Conservation (phyloP, 2,329 filamentous ascomycete genomes). For the Pyrenophora seminiperda region DNA sequence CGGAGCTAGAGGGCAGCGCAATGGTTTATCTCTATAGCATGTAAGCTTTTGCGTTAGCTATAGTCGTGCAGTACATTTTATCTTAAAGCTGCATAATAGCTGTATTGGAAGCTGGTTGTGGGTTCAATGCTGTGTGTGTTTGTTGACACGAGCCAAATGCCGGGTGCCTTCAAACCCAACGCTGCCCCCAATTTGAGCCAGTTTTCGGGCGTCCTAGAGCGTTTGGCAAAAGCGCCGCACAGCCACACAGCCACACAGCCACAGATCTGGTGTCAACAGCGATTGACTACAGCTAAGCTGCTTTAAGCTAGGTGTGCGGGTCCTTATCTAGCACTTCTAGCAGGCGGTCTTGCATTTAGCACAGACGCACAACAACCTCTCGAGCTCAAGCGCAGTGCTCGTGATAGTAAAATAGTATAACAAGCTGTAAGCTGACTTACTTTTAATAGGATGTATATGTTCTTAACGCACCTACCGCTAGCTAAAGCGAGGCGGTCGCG, state of each 20-base stretch:
- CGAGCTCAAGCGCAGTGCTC: not conserved
- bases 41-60: conserved; percentile 17
- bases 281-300: not conserved
- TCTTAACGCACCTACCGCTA: not conserved
- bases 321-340: not conserved
- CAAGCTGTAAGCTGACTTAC: too few species aligned
- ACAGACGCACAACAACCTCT: too few species aligned
- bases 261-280: not conserved
- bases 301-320: not conserved
- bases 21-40: conserved; percentile 16
- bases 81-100: conserved; percentile 16
- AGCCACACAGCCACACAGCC: not conserved
- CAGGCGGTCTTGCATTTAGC: too few species aligned
- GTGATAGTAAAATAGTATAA: not conserved
- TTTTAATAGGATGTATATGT: not conserved
- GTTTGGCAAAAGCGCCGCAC: conserved; percentile 6
- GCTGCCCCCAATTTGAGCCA: conserved; percentile 2
- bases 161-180: not conserved
- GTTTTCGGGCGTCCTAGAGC: conserved; percentile 2
- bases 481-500: not conserved
- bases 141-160: conserved; percentile 10
- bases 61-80: conserved; percentile 14
- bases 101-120: conserved; percentile 14
- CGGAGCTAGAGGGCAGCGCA: not conserved
- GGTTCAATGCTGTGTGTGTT: conserved; percentile 11